Conservation (phyloP, 1,284 basidiomycete species). For the Heterobasidion parviporum region DNA sequence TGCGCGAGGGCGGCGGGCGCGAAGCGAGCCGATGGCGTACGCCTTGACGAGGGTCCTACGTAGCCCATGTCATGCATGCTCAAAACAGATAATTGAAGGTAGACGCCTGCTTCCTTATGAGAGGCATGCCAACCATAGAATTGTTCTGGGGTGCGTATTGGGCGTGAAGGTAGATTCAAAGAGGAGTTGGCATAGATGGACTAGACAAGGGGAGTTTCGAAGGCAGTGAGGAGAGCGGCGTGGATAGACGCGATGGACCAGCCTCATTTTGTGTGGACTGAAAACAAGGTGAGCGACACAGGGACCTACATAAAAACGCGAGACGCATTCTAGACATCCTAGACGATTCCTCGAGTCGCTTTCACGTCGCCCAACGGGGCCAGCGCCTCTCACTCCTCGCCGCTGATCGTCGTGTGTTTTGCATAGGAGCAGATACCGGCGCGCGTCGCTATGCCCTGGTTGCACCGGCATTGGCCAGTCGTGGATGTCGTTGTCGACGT, state of each 20-base stretch:
- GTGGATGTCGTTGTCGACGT: no score
- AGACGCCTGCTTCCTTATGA: constrained; percentile 13
- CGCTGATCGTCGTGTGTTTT: constrained; percentile 25
- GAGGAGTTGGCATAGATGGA: constrained; percentile 23
- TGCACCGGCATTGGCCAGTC: no score
- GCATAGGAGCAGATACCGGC: no score
- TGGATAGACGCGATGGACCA: constrained; percentile 27
- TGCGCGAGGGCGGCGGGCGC: no score
- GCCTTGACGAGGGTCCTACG: no score
- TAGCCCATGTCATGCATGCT: no score
- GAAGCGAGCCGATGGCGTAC: no score
- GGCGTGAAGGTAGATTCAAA: constrained; percentile 40
- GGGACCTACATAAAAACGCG: background rate
- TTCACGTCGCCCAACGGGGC: constrained; percentile 73
- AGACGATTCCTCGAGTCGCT: constrained; percentile 49
- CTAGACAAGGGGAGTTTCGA: no score
- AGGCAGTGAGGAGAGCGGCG: no score
- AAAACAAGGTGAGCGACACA: background rate
- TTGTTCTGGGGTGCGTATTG: constrained; percentile 82
- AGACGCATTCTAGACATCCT: constrained; percentile 64
- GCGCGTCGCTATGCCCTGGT: no score
- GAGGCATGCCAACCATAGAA: constrained; percentile 93
- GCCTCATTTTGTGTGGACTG: constrained; percentile 5
- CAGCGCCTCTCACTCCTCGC: constrained; percentile 87
- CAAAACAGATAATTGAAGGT: no score